These are phyloP conservation scores for Coriolopsis trogii DNA, from an alignment of 1,284 basidiomycete genomes.

Conservation along the genomic window DNA sequence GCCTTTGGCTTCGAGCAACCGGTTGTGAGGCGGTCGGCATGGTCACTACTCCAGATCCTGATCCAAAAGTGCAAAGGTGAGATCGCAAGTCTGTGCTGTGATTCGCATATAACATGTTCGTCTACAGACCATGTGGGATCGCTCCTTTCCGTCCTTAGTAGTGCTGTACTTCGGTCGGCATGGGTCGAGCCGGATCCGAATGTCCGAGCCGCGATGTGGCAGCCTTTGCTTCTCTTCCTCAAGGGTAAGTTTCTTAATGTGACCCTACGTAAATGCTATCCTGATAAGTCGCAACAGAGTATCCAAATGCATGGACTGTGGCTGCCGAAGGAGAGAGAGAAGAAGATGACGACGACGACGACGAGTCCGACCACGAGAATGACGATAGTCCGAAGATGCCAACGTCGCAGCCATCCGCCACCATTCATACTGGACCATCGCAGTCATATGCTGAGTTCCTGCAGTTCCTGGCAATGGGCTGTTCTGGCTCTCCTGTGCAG, in stretches of 20 bases:
- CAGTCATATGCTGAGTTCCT: conserved; percentile 73
- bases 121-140: conserved; percentile 41
- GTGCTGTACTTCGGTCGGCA: conserved; percentile 68
- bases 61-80: conserved; percentile 49
- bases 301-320: conserved; percentile 63
- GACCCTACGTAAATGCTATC: neutral
- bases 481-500: conserved; percentile 71
- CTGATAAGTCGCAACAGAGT: conserved; percentile 45
- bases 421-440: conserved; percentile 31
- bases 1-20: conserved; percentile 67
- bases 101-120: neutral
- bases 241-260: conserved; percentile 52
- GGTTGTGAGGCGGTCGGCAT: conserved; percentile 66
- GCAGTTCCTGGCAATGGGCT: conserved; percentile 74
- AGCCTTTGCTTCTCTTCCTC: conserved; percentile 71
- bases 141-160: conserved; percentile 52
- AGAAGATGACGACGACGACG: conserved; percentile 34
- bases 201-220: conserved; percentile 72
- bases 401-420: conserved; percentile 5
- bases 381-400: conserved; percentile 28
- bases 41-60: conserved; percentile 52
- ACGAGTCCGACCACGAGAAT: conserved; percentile 40
- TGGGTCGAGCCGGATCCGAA: conserved; percentile 76
- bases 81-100: neutral
- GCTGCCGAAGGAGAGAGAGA: conserved; percentile 36